These are phyloP conservation scores for Paspalum vaginatum DNA, from an alignment of 176 grass and related monocot species.

Conservation along the genomic window DNA sequence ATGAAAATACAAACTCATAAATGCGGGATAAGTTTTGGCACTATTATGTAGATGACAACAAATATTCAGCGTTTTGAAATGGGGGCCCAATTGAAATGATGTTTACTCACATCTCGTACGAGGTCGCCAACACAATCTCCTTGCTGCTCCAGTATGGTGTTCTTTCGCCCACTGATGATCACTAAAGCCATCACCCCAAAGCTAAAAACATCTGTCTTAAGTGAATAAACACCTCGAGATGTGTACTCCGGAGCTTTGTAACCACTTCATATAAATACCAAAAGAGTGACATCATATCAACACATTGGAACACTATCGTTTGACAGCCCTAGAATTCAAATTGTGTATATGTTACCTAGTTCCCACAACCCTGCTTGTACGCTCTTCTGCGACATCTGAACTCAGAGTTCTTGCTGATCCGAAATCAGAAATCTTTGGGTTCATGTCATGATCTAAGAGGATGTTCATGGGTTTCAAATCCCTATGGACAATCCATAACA, in stretches of 20 bases:
- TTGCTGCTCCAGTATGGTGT: conserved; percentile 18
- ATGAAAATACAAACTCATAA: not conserved
- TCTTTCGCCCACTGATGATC: conserved; percentile 49
- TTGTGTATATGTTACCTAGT: conserved; percentile 38
- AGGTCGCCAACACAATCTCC: conserved; percentile 52
- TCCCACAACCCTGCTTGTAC: conserved; percentile 45
- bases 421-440: conserved; percentile 50
- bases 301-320: not conserved
- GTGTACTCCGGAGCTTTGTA: conserved; percentile 60
- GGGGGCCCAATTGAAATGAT: not conserved
- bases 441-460: conserved; percentile 46
- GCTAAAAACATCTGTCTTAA: conserved; percentile 66
- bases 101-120: conserved; percentile 48
- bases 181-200: conserved; percentile 50
- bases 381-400: conserved; percentile 42
- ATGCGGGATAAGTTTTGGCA: not conserved
- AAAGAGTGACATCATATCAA: not conserved
- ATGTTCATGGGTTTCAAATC: conserved; percentile 51
- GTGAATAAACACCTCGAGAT: conserved; percentile 41
- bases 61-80: conserved; percentile 17
- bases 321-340: not conserved
- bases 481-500: conserved; percentile 43
- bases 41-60: not conserved
- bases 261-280: conserved; percentile 33
- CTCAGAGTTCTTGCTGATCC: conserved; percentile 40